Percentiles rank a stretch among this genome's conserved stretches.
Evolutionary conservation across 1,284 basidiomycete species (phyloP).

Genomic region (Vanrija humicola): DNA sequence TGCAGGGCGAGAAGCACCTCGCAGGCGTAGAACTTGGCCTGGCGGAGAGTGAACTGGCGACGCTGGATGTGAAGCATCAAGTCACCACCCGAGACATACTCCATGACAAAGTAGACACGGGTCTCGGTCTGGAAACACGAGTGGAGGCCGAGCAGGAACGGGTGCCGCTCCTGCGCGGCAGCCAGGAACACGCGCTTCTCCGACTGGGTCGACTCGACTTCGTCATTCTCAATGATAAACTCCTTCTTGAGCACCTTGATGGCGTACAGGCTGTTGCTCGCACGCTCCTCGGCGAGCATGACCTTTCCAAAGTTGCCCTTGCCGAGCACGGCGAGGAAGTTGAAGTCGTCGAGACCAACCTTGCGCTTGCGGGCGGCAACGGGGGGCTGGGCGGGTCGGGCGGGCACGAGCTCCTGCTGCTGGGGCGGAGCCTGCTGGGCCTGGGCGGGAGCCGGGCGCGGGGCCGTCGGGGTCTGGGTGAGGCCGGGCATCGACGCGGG

Average conservation of each 20-base stretch:
- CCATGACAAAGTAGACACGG: slow-evolving; percentile 82
- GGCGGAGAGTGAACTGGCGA: slow-evolving; percentile 71
- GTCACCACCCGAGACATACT: slow-evolving; percentile 72
- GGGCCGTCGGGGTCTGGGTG: too few relatives aligned
- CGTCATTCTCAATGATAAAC: slow-evolving; percentile 99
- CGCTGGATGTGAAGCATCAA: slow-evolving; percentile 78
- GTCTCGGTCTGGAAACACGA: slow-evolving; percentile 99
- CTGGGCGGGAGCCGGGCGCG: too few relatives aligned
- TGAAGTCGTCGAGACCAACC: slow-evolving; percentile 97
- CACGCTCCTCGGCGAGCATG: slow-evolving; percentile 99
- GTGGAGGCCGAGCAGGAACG: slow-evolving; percentile 93
- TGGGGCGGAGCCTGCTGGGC: too few relatives aligned
- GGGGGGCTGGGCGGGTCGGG: slow-evolving; percentile 4
- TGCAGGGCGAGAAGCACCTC: slow-evolving; percentile 95
- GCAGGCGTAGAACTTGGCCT: slow-evolving; percentile 98
- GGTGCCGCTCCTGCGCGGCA: slow-evolving; percentile 92
- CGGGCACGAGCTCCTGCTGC: too few relatives aligned
- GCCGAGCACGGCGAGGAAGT: slow-evolving; percentile 96
- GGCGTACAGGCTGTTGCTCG: slow-evolving; percentile 81
- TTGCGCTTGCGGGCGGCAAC: slow-evolving; percentile 60
- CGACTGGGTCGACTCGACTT: slow-evolving; percentile 98
- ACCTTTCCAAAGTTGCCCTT: slow-evolving; percentile 99
- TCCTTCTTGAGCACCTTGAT: slow-evolving; percentile 99
- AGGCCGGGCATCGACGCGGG: slow-evolving; percentile 1
- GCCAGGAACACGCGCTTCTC: slow-evolving; percentile 98